Evolutionary conservation across 495 filamentous ascomycete species (phyloP).

Genomic region (Hypoxylon cercidicola): DNA sequence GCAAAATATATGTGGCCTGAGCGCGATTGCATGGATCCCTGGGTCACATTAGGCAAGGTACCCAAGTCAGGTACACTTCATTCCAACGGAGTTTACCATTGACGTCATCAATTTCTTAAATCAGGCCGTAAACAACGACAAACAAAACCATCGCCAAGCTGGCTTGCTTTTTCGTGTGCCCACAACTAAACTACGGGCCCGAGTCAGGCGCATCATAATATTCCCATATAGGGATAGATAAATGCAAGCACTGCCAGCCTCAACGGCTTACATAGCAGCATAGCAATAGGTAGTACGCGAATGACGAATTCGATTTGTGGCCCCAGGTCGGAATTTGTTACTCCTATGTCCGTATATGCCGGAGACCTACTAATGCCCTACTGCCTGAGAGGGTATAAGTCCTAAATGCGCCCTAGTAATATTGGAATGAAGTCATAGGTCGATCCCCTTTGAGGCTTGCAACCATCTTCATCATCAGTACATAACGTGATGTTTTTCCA

Average conservation of each 20-base stretch:
- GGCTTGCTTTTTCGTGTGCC: not conserved
- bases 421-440: slow-evolving; percentile 37
- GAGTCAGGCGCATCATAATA: slow-evolving; percentile 3
- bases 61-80: slow-evolving; percentile 1
- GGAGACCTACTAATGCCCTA: slow-evolving; percentile 14
- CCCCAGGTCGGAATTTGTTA: slow-evolving; percentile 10
- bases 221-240: slow-evolving; percentile 4
- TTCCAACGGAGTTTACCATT: slow-evolving; percentile 18
- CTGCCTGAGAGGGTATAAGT: slow-evolving; percentile 16
- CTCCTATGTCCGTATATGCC: slow-evolving; percentile 18
- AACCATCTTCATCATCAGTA: slow-evolving; percentile 21
- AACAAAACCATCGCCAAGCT: not conserved
- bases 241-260: slow-evolving; percentile 23
- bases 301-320: slow-evolving; percentile 33
- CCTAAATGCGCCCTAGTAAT: not conserved
- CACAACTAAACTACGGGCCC: not conserved
- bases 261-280: slow-evolving; percentile 2
- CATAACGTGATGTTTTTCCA: slow-evolving; percentile 20
- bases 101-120: slow-evolving; percentile 32
- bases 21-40: too few relatives aligned
- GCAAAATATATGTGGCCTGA: too few relatives aligned
- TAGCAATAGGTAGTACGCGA: too few relatives aligned
- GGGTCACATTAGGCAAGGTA: too few relatives aligned
- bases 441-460: slow-evolving; percentile 28
- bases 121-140: slow-evolving; percentile 26